A percentile compares a stretch with the other conserved stretches of the same genome.
These are phyloP conservation scores for Phytophthora hibernalis DNA, from an alignment of 352 stramenopile genomes.

Conservation along the genomic window DNA sequence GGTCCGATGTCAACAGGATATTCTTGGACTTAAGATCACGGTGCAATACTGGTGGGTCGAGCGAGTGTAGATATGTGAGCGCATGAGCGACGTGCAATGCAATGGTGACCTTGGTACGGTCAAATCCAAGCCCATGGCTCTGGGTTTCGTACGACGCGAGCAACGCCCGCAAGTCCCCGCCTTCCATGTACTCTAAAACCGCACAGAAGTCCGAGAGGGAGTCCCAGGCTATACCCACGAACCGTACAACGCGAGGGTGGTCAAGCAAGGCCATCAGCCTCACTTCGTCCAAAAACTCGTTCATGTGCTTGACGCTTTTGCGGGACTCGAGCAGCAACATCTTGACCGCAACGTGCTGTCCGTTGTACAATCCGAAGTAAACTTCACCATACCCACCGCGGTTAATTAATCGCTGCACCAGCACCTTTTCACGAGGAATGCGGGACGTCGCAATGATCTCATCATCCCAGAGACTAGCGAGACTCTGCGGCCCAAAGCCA, in stretches of 20 bases:
- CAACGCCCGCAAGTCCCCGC: constrained; percentile 48
- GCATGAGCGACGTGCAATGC: constrained; percentile 46
- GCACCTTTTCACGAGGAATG: constrained; percentile 35
- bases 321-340: constrained; percentile 24
- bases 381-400: constrained; percentile 37
- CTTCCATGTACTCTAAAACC: constrained; percentile 39
- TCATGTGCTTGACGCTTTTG: constrained; percentile 32
- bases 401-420: constrained; percentile 31
- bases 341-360: constrained; percentile 34
- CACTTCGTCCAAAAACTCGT: constrained; percentile 49
- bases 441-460: constrained; percentile 31
- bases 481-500: constrained; percentile 3
- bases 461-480: constrained; percentile 32
- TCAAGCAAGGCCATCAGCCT: constrained; percentile 50
- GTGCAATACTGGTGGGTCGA: too few species aligned
- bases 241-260: constrained; percentile 63
- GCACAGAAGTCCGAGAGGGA: constrained; percentile 46
- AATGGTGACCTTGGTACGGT: constrained; percentile 52
- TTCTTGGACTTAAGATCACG: constrained; percentile 39
- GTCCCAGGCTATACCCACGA: constrained; percentile 66
- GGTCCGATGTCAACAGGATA: constrained; percentile 30
- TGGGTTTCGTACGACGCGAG: constrained; percentile 28
- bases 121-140: too few species aligned
- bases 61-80: background rate
- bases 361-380: constrained; percentile 29